phyloP scores from a whole-genome alignment of 306 rosid genomes.

The Oxytropis ochrocephala region DNA sequence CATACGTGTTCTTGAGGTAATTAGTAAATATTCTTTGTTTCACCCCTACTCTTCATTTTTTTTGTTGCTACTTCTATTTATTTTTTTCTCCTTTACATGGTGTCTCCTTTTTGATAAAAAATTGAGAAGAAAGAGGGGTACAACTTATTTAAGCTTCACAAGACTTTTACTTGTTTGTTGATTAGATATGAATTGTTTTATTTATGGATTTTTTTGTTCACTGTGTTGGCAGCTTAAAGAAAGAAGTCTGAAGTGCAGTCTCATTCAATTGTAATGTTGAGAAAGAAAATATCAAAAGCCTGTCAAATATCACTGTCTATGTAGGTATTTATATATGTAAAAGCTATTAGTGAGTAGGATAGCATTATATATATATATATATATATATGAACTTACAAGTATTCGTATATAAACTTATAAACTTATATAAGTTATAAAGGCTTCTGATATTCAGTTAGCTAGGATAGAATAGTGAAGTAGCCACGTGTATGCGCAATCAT shows the following conservation, averaged over 20 bases:
- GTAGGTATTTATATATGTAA: not conserved
- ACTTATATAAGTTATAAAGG: no score
- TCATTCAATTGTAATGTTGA: conserved; percentile 37
- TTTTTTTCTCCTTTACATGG: not conserved
- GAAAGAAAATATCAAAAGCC: conserved; percentile 15
- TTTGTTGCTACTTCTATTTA: not conserved
- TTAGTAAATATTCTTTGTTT: not conserved
- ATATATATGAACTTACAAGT: not conserved
- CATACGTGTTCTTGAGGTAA: conserved; percentile 54
- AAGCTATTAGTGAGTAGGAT: not conserved
- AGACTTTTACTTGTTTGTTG: not conserved
- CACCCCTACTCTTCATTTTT: not conserved
- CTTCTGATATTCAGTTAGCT: not conserved
- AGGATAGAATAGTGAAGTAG: no score
- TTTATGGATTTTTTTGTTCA: not conserved
- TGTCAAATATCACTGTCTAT: not conserved
- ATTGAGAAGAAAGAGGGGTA: not conserved
- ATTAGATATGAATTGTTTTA: not conserved
- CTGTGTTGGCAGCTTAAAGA: conserved; percentile 42
- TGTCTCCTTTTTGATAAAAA: not conserved
- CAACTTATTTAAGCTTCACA: not conserved
- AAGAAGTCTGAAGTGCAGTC: conserved; percentile 40
- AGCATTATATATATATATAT: no score
- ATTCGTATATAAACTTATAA: not conserved
- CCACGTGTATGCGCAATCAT: no score